Conservation (phyloP, 31 red algal species). For the Asparagopsis taxiformis region DNA sequence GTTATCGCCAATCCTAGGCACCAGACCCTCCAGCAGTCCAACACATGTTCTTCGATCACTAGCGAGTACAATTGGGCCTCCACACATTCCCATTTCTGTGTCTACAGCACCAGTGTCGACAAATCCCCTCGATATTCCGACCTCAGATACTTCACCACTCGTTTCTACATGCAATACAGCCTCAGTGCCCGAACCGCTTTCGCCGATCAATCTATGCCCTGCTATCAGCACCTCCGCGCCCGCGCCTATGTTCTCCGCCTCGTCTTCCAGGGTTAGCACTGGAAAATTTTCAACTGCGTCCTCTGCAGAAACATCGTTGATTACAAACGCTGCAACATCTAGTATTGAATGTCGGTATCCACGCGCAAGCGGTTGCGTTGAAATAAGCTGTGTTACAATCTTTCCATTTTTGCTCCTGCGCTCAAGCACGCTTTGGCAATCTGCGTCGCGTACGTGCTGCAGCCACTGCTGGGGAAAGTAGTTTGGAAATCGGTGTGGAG, state of each 20-base stretch:
- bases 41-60: conserved; percentile 25
- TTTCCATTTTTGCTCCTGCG: conserved; percentile 46
- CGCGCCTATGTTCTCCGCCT: background rate
- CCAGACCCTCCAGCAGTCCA: conserved; percentile 74
- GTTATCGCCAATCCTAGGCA: conserved; percentile 27
- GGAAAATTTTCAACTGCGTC: background rate
- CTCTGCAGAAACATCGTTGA: conserved; percentile 14
- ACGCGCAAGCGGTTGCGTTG: conserved; percentile 17
- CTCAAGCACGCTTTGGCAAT: conserved; percentile 67
- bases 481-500: conserved; percentile 73
- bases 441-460: conserved; percentile 65
- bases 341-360: conserved; percentile 67
- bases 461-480: conserved; percentile 92
- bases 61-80: conserved; percentile 49
- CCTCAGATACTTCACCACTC: conserved; percentile 37
- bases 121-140: conserved; percentile 43
- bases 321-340: conserved; percentile 78
- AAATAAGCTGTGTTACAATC: conserved; percentile 10
- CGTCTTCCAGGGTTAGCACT: conserved; percentile 20
- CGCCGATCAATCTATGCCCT: conserved; percentile 45
- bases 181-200: conserved; percentile 58
- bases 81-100: conserved; percentile 83
- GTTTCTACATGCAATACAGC: conserved; percentile 32
- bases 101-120: conserved; percentile 51
- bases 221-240: conserved; percentile 17